Conservation (phyloP, 2,329 filamentous ascomycete genomes). For the Colletotrichum eremochloae region DNA sequence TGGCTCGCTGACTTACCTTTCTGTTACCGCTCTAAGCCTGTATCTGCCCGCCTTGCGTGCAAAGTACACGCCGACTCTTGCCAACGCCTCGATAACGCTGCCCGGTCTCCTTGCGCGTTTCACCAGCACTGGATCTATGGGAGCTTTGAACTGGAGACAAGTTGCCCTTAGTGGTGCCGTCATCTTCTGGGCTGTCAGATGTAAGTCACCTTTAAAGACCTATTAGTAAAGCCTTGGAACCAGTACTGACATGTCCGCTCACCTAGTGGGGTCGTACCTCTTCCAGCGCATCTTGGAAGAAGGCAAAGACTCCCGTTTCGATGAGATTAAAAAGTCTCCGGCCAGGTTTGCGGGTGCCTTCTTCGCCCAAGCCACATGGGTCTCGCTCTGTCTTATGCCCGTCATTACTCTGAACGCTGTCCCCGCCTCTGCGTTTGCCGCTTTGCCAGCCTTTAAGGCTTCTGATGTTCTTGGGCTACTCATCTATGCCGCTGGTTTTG, state of each 20-base stretch:
- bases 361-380: constrained; percentile 74
- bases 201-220: constrained; percentile 55
- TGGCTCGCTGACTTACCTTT: constrained; percentile 75
- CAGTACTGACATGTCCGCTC: constrained; percentile 23
- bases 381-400: constrained; percentile 75
- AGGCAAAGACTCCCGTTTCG: constrained; percentile 68
- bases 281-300: constrained; percentile 71
- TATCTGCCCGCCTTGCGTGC: constrained; percentile 72
- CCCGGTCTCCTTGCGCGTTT: constrained; percentile 62
- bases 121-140: constrained; percentile 55
- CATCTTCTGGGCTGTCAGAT: constrained; percentile 70
- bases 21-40: constrained; percentile 72
- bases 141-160: constrained; percentile 71
- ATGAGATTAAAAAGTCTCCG: constrained; percentile 54
- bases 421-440: constrained; percentile 65
- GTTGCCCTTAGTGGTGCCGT: constrained; percentile 56
- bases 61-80: constrained; percentile 56
- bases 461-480: constrained; percentile 70
- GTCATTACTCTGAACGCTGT: constrained; percentile 74
- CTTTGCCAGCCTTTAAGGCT: constrained; percentile 60
- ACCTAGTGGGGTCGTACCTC: constrained; percentile 72
- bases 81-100: constrained; percentile 55
- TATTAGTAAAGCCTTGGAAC: not conserved
- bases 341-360: constrained; percentile 55
- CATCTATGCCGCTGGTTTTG: constrained; percentile 70